phyloP scores from a whole-genome alignment of 768 basidiomycete species.

The Lactarius vividus region DNA sequence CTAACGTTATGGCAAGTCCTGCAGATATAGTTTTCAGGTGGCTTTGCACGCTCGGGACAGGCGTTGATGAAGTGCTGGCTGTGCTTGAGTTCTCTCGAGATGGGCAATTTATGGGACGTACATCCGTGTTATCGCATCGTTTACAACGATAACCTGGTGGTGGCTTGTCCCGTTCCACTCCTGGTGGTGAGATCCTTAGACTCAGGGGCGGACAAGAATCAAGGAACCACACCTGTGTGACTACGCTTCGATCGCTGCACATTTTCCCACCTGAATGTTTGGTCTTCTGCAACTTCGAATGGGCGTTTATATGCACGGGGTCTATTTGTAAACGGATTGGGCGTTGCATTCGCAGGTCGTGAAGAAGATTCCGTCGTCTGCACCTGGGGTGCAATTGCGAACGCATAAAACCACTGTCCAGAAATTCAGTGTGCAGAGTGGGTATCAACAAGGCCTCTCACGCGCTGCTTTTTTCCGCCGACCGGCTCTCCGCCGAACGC shows the following conservation, averaged over 20 bases:
- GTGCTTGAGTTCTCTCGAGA: neutral
- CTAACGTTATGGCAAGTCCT: constrained; percentile 74
- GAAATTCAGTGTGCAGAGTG: constrained; percentile 12
- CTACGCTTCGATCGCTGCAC: constrained; percentile 52
- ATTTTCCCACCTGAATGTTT: constrained; percentile 71
- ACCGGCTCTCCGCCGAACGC: constrained; percentile 70
- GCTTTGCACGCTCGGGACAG: constrained; percentile 72
- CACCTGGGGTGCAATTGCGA: constrained; percentile 66
- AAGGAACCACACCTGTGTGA: constrained; percentile 46
- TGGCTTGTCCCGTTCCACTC: constrained; percentile 52
- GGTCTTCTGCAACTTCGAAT: constrained; percentile 44
- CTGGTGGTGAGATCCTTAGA: constrained; percentile 2
- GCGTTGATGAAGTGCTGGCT: constrained; percentile 70
- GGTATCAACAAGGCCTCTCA: constrained; percentile 37
- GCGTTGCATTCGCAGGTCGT: constrained; percentile 61
- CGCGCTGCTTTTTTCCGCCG: constrained; percentile 77
- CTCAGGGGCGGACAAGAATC: neutral
- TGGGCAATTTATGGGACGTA: constrained; percentile 33
- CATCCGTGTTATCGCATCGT: constrained; percentile 74
- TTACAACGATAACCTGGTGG: constrained; percentile 75
- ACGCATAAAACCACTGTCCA: constrained; percentile 94
- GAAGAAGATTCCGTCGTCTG: constrained; percentile 37
- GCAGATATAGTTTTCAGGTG: constrained; percentile 85
- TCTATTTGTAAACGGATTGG: constrained; percentile 62
- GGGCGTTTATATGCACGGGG: constrained; percentile 51